Conservation (phyloP, 1,139 yeast species). For the Yamadazyma epiphylla region DNA sequence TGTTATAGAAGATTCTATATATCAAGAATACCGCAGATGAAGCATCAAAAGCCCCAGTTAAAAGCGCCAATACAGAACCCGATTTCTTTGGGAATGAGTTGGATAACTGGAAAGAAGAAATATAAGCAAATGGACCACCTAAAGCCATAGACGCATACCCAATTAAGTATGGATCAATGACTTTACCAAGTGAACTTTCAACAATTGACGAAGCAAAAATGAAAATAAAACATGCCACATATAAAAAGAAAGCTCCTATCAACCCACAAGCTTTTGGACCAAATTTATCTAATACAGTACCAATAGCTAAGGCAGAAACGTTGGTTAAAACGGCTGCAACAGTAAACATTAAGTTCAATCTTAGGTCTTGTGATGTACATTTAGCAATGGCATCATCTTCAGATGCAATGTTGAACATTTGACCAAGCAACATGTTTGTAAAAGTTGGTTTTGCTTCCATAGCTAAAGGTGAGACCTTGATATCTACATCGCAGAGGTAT, state of each 20-base stretch:
- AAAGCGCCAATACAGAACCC: constrained; percentile 40
- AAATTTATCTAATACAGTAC: constrained; percentile 35
- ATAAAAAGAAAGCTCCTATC: constrained; percentile 36
- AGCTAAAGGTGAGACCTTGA: constrained; percentile 1
- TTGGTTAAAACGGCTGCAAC: constrained; percentile 44
- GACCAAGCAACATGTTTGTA: constrained; percentile 8
- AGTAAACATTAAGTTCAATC: constrained; percentile 44
- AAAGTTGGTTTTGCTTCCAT: constrained; percentile 9
- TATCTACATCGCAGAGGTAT: constrained; percentile 24
- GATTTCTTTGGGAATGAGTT: constrained; percentile 40
- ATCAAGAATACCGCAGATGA: constrained; percentile 44
- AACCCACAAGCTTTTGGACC: constrained; percentile 45
- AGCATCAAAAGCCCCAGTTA: constrained; percentile 47
- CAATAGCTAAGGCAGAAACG: constrained; percentile 40
- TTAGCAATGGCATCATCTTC: constrained; percentile 19
- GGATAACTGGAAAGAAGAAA: constrained; percentile 44
- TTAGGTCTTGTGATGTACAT: constrained; percentile 41
- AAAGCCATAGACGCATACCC: constrained; percentile 42
- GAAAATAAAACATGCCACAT: constrained; percentile 35
- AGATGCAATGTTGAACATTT: constrained; percentile 6
- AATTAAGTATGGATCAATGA: constrained; percentile 36
- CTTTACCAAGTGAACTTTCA: constrained; percentile 8
- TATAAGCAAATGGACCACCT: constrained; percentile 46
- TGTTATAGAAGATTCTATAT: constrained; percentile 29
- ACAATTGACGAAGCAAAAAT: constrained; percentile 24